Evolutionary conservation across 495 filamentous ascomycete species (phyloP).

Genomic region (Massariosphaeria phaeospora): DNA sequence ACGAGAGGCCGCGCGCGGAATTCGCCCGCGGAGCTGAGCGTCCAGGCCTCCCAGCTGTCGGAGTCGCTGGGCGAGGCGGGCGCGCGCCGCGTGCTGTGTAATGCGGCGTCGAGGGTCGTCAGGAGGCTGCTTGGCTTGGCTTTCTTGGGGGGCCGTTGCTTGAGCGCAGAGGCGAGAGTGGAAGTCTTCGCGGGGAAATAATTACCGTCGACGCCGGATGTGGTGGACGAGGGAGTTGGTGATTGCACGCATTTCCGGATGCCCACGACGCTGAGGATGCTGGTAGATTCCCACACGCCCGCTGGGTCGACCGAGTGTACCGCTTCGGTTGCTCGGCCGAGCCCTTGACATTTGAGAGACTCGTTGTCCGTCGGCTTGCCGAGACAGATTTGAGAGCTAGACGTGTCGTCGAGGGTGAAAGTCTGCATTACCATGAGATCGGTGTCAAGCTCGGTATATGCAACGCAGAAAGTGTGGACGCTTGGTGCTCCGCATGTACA

Average conservation of each 20-base stretch:
- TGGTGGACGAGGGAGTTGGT: slow-evolving; percentile 23
- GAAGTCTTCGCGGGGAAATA: not conserved
- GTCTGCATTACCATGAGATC: slow-evolving; percentile 35
- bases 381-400: slow-evolving; percentile 32
- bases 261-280: slow-evolving; percentile 39
- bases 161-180: slow-evolving; percentile 2
- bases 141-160: slow-evolving; percentile 10
- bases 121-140: not conserved
- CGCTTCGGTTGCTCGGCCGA: slow-evolving; percentile 35
- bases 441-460: slow-evolving; percentile 33
- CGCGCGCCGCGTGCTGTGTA: not conserved
- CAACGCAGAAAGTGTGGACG: slow-evolving; percentile 34
- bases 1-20: slow-evolving; percentile 39
- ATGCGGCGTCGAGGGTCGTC: not conserved
- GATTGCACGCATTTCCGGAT: slow-evolving; percentile 37
- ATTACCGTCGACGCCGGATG: slow-evolving; percentile 12
- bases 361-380: slow-evolving; percentile 19
- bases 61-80: slow-evolving; percentile 3
- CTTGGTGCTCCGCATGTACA: slow-evolving; percentile 30
- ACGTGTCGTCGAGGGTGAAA: slow-evolving; percentile 23
- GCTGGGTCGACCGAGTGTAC: slow-evolving; percentile 40
- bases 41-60: slow-evolving; percentile 60
- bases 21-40: slow-evolving; percentile 48
- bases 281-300: slow-evolving; percentile 45
- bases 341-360: slow-evolving; percentile 33